These are phyloP conservation scores for Croton laevigatus DNA, from an alignment of 441 rosid species.

Conservation along the genomic window DNA sequence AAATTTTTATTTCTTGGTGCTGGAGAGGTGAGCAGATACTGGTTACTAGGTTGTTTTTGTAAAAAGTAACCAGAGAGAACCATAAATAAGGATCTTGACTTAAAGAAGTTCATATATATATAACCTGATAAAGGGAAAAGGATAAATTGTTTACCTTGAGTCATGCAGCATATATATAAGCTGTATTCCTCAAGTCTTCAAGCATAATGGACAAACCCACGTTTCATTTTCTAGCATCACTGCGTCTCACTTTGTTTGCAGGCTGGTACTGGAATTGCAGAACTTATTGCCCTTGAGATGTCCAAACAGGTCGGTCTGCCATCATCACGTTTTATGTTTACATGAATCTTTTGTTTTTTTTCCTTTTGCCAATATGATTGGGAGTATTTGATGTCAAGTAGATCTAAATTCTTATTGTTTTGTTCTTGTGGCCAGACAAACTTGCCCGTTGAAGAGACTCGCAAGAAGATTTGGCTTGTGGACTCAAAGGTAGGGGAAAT, in stretches of 20 bases:
- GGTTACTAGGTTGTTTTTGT: neutral
- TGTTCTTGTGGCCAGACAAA: constrained; percentile 42
- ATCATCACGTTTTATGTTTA: neutral
- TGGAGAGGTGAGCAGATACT: constrained; percentile 63
- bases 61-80: neutral
- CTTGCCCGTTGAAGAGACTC: constrained; percentile 31
- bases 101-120: neutral
- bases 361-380: neutral
- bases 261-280: constrained; percentile 96
- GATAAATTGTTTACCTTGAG: neutral
- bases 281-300: constrained; percentile 81
- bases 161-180: neutral
- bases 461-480: constrained; percentile 56
- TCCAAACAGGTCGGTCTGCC: constrained; percentile 53
- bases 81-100: neutral
- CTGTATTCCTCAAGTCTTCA: too few species aligned
- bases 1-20: constrained; percentile 87
- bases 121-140: constrained; percentile 1
- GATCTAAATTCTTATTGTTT: neutral
- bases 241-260: constrained; percentile 27
- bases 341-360: neutral
- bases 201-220: too few species aligned
- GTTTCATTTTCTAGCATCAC: neutral
- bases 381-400: neutral
- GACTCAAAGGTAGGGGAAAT: constrained; percentile 34